Conservation (phyloP, 2,329 filamentous ascomycete genomes). For the Rhinocladiella similis region DNA sequence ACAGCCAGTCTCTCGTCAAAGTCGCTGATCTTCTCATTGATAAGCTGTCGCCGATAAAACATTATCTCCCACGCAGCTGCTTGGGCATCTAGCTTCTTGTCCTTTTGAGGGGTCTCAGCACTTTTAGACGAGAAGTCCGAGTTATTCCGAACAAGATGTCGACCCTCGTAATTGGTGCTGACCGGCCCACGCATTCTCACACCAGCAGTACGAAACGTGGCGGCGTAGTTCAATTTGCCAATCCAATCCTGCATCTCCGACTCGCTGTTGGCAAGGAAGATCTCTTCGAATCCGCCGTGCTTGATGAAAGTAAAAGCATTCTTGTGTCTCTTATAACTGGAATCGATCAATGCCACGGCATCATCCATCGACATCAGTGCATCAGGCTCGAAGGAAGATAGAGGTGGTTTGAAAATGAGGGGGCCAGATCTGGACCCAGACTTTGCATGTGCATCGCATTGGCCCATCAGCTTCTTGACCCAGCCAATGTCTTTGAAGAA, state of each 20-base stretch:
- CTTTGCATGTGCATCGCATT: slow-evolving; percentile 80
- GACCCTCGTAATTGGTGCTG: slow-evolving; percentile 81
- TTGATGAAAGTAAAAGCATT: slow-evolving; percentile 90
- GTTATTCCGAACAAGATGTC: slow-evolving; percentile 68
- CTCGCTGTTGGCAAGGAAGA: slow-evolving; percentile 86
- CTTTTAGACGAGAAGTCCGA: slow-evolving; percentile 56
- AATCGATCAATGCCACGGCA: slow-evolving; percentile 83
- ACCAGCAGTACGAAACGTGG: slow-evolving; percentile 87
- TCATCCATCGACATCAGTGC: slow-evolving; percentile 90
- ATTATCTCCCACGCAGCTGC: slow-evolving; percentile 80
- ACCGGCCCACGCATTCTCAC: slow-evolving; percentile 87
- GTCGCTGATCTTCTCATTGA: slow-evolving; percentile 80
- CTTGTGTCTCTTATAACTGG: slow-evolving; percentile 88
- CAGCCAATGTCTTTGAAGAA: slow-evolving; percentile 92
- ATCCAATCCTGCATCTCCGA: slow-evolving; percentile 96
- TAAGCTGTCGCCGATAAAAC: slow-evolving; percentile 75
- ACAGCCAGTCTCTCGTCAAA: slow-evolving; percentile 74
- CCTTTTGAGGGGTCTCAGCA: slow-evolving; percentile 55
- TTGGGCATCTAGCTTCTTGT: slow-evolving; percentile 59
- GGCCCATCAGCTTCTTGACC: slow-evolving; percentile 87
- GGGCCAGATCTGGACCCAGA: slow-evolving; percentile 73
- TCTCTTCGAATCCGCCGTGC: slow-evolving; percentile 83
- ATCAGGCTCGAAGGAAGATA: slow-evolving; percentile 92
- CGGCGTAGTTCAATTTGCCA: slow-evolving; percentile 92
- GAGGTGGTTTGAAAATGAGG: slow-evolving; percentile 84